Conservation (phyloP, 2,329 filamentous ascomycete genomes). For the Annulohypoxylon truncatum region DNA sequence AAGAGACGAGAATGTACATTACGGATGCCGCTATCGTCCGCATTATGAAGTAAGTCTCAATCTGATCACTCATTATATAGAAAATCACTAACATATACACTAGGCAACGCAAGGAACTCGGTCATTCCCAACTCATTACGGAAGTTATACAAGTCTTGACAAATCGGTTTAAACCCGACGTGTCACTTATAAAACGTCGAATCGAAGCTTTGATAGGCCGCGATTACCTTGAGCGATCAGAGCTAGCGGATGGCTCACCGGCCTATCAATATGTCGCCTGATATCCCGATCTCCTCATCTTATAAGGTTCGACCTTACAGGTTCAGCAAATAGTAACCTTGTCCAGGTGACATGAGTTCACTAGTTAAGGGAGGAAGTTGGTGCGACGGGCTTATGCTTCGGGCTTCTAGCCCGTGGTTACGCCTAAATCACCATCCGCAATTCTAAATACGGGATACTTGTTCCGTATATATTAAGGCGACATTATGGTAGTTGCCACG, state of each 20-base stretch:
- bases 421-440: neutral
- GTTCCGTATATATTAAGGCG: neutral
- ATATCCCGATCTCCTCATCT: neutral
- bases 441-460: neutral
- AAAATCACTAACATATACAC: constrained; percentile 46
- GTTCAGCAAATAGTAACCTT: neutral
- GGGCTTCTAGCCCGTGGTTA: neutral
- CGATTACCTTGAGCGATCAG: constrained; percentile 83
- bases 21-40: constrained; percentile 82
- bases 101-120: constrained; percentile 78
- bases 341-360: neutral
- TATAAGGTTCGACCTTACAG: constrained; percentile 1
- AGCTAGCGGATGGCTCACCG: constrained; percentile 73
- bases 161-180: constrained; percentile 78
- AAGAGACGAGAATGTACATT: constrained; percentile 75
- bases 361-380: neutral
- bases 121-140: constrained; percentile 75
- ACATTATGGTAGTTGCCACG: neutral
- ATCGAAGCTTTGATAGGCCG: constrained; percentile 81
- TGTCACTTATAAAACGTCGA: constrained; percentile 82
- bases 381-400: neutral
- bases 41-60: constrained; percentile 82
- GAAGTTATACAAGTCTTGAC: constrained; percentile 78
- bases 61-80: neutral
- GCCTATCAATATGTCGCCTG: constrained; percentile 79